phyloP scores from a whole-genome alignment of 129 eudicot genomes.

The Rutidosis leptorrhynchoides region DNA sequence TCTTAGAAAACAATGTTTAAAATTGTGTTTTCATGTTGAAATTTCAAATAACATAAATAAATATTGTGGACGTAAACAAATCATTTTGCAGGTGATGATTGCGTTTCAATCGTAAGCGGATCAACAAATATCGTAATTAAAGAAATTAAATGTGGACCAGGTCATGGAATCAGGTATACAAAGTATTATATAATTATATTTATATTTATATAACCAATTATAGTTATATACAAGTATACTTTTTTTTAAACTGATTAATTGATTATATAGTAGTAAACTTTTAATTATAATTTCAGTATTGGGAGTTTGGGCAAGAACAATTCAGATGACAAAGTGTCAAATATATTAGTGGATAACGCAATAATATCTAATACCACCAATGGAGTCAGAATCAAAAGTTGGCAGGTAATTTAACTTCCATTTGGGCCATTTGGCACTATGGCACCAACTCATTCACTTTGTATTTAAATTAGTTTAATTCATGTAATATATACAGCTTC shows the following conservation, averaged over 20 bases:
- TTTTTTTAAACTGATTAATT: no score
- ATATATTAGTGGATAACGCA: slow-evolving; percentile 54
- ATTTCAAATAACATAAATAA: no score
- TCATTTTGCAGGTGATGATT: slow-evolving; percentile 73
- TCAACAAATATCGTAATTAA: slow-evolving; percentile 46
- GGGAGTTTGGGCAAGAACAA: slow-evolving; percentile 82
- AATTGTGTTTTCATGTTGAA: not conserved
- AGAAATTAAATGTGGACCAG: slow-evolving; percentile 79
- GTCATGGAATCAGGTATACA: slow-evolving; percentile 98
- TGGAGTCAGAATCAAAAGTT: slow-evolving; percentile 86
- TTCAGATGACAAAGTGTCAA: slow-evolving; percentile 52
- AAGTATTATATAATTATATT: no score
- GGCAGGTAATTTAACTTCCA: slow-evolving; percentile 88
- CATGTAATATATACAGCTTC: no score
- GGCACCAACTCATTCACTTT: no score
- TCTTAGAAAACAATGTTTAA: no score
- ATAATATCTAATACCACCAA: slow-evolving; percentile 55
- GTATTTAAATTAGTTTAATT: no score
- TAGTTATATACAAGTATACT: no score
- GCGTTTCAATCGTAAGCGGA: slow-evolving; percentile 85
- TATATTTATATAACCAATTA: no score
- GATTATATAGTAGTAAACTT: no score
- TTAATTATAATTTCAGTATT: slow-evolving; percentile 72
- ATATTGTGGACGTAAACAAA: not conserved
- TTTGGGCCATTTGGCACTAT: no score